Conservation (phyloP, 2,329 filamentous ascomycete genomes). For the Botrytis pseudocinerea region DNA sequence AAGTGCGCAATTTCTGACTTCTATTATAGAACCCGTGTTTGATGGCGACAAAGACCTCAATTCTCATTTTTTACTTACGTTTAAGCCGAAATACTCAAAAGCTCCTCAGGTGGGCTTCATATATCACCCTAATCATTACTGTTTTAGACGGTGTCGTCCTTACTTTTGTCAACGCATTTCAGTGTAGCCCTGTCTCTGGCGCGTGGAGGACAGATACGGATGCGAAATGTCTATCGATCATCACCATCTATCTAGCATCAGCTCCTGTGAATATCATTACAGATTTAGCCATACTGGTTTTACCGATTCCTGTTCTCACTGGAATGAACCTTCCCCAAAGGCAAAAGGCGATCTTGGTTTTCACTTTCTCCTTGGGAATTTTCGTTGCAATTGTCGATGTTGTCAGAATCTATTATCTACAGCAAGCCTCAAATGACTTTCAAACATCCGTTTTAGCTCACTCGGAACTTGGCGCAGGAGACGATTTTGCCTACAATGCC, state of each 20-base stretch:
- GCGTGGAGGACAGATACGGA: slow-evolving; percentile 53
- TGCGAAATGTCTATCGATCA: slow-evolving; percentile 50
- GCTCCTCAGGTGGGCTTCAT: slow-evolving; percentile 79
- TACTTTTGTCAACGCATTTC: slow-evolving; percentile 84
- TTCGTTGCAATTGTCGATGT: slow-evolving; percentile 90
- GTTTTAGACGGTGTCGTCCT: slow-evolving; percentile 76
- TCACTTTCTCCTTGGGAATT: slow-evolving; percentile 83
- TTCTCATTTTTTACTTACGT: slow-evolving; percentile 85
- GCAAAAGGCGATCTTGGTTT: slow-evolving; percentile 83
- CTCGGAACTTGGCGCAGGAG: slow-evolving; percentile 48
- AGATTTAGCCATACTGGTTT: slow-evolving; percentile 80
- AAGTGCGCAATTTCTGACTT: background rate
- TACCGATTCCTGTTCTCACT: slow-evolving; percentile 86
- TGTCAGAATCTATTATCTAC: slow-evolving; percentile 84
- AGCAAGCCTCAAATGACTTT: slow-evolving; percentile 47
- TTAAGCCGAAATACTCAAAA: slow-evolving; percentile 76
- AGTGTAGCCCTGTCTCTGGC: slow-evolving; percentile 74
- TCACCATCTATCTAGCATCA: slow-evolving; percentile 69
- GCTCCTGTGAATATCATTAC: slow-evolving; percentile 91
- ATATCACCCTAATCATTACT: slow-evolving; percentile 73
- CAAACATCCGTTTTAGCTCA: slow-evolving; percentile 22
- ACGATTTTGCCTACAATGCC: slow-evolving; percentile 69
- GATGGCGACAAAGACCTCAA: slow-evolving; percentile 91
- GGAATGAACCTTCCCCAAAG: slow-evolving; percentile 80
- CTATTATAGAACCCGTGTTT: slow-evolving; percentile 72